phyloP scores from a whole-genome alignment of 2,329 filamentous ascomycete species.

The Aciculosporium take region DNA sequence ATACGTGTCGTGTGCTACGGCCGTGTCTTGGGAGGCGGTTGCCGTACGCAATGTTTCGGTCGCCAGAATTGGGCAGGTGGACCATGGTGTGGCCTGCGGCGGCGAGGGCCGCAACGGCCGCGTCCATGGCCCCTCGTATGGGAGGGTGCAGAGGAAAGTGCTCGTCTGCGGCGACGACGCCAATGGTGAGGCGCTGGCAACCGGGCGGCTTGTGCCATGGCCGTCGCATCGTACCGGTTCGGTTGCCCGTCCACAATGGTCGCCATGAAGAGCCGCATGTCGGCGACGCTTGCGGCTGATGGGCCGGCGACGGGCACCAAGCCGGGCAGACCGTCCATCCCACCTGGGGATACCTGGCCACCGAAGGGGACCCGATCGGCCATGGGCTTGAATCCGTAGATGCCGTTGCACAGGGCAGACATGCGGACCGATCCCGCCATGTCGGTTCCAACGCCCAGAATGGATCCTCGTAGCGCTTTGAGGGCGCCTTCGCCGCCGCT shows the following conservation, averaged over 20 bases:
- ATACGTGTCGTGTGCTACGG: constrained; percentile 37
- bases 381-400: constrained; percentile 41
- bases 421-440: constrained; percentile 34
- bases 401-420: constrained; percentile 38
- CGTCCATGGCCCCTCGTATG: constrained; percentile 28
- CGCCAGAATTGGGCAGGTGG: constrained; percentile 13
- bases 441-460: constrained; percentile 14
- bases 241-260: constrained; percentile 24
- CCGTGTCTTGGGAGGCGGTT: constrained; percentile 28
- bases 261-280: constrained; percentile 15
- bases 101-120: constrained; percentile 23
- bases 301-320: constrained; percentile 27
- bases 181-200: constrained; percentile 26
- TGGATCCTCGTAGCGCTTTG: constrained; percentile 12
- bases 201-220: constrained; percentile 29
- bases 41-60: constrained; percentile 1
- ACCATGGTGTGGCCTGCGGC: constrained; percentile 31
- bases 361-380: constrained; percentile 38
- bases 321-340: background rate
- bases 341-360: constrained; percentile 12
- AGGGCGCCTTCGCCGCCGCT: constrained; percentile 13
- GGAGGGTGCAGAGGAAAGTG: constrained; percentile 36
- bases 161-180: constrained; percentile 31
- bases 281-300: constrained; percentile 24
- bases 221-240: constrained; percentile 30